Percentiles rank a stretch among this genome's conserved stretches.
Evolutionary conservation across 192 early-diverging fungal species (phyloP).

Genomic region (Lobosporangium transversale): DNA sequence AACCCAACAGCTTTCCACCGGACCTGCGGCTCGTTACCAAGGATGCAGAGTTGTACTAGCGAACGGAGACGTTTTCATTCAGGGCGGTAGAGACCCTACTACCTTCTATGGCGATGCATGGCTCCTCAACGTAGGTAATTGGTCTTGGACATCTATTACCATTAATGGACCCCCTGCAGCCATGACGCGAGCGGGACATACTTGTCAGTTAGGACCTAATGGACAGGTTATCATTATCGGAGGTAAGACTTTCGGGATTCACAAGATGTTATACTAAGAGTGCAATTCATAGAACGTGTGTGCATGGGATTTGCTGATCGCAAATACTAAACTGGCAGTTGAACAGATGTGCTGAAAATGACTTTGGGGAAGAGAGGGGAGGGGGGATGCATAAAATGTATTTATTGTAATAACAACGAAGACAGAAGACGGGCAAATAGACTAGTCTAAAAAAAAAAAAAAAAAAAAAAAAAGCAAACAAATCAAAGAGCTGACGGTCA

Average conservation of each 20-base stretch:
- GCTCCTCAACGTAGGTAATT: slow-evolving; percentile 19
- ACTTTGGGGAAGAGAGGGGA: too few species aligned
- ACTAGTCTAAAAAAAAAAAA: neutral
- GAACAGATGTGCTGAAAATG: too few species aligned
- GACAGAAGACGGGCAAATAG: too few species aligned
- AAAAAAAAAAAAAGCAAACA: neutral
- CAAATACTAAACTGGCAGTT: too few species aligned
- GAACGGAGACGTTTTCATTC: slow-evolving; percentile 34
- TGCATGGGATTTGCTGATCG: too few species aligned
- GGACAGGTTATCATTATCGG: slow-evolving; percentile 41
- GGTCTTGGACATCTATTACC: slow-evolving; percentile 6
- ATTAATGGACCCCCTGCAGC: slow-evolving; percentile 9
- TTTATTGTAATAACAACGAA: too few species aligned
- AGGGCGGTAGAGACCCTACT: slow-evolving; percentile 23
- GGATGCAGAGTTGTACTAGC: slow-evolving; percentile 15
- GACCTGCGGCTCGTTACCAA: slow-evolving; percentile 18
- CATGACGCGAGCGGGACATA: slow-evolving; percentile 33
- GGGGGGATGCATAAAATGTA: too few species aligned
- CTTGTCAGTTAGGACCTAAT: slow-evolving; percentile 40
- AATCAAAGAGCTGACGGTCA: neutral
- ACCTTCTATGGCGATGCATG: slow-evolving; percentile 31
- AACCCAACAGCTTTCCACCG: neutral
- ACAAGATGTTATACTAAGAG: too few species aligned
- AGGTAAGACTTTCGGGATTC: too few species aligned
- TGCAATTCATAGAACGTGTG: too few species aligned